Evolutionary conservation across 2,329 filamentous ascomycete genomes (phyloP).

Genomic region (Cadophora gregata): DNA sequence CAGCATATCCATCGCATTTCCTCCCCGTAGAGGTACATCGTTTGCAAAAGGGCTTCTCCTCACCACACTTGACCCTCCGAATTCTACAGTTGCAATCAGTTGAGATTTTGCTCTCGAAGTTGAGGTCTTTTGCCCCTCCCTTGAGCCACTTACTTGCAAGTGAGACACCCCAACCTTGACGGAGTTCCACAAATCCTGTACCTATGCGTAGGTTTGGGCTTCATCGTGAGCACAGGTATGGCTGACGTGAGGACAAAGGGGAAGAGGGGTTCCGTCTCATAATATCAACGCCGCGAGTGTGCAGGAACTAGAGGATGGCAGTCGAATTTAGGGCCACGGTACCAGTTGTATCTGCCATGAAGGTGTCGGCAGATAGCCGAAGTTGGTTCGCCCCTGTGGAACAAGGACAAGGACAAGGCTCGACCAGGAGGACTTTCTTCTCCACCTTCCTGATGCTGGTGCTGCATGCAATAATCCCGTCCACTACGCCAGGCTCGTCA

Average conservation of each 20-base stretch:
- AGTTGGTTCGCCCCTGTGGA: slow-evolving; percentile 12
- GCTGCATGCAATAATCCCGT: slow-evolving; percentile 13
- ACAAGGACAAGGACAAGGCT: too few relatives aligned
- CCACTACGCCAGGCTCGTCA: too few relatives aligned
- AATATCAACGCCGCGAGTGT: slow-evolving; percentile 22
- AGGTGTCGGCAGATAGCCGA: slow-evolving; percentile 17
- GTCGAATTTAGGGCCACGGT: slow-evolving; percentile 17
- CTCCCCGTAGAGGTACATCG: slow-evolving; percentile 41
- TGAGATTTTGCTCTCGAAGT: neutral
- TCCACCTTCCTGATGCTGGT: slow-evolving; percentile 17
- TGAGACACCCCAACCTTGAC: slow-evolving; percentile 39
- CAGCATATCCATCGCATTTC: slow-evolving; percentile 42
- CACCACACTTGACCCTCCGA: slow-evolving; percentile 43
- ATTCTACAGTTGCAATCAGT: slow-evolving; percentile 34
- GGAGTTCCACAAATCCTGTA: slow-evolving; percentile 42
- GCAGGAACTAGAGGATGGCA: slow-evolving; percentile 16
- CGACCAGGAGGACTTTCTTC: neutral
- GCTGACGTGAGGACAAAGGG: neutral
- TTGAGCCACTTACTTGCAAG: slow-evolving; percentile 40
- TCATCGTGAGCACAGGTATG: slow-evolving; percentile 18
- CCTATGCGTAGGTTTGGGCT: slow-evolving; percentile 36
- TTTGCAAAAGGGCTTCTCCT: slow-evolving; percentile 42
- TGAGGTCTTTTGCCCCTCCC: neutral
- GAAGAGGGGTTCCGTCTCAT: slow-evolving; percentile 17
- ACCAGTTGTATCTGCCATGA: slow-evolving; percentile 8